Conservation (phyloP, 2,329 filamentous ascomycete genomes). For the Aspergillus sclerotialis region DNA sequence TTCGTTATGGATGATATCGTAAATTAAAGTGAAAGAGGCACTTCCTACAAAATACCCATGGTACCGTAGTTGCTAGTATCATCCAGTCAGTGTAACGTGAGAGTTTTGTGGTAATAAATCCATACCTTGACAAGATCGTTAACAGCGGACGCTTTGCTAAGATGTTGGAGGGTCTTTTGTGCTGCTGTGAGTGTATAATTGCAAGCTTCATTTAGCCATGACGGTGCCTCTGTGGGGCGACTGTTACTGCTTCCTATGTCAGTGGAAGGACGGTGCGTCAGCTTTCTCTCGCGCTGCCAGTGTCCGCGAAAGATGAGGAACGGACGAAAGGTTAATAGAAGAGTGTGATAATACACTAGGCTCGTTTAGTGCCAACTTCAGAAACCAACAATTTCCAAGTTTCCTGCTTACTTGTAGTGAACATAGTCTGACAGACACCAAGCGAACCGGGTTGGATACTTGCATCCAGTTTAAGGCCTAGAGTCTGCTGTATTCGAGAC, state of each 20-base stretch:
- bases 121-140: slow-evolving; percentile 36
- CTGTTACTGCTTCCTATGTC: slow-evolving; percentile 6
- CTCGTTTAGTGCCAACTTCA: not conserved
- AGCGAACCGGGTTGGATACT: slow-evolving; percentile 29
- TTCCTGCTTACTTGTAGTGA: slow-evolving; percentile 30
- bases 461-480: slow-evolving; percentile 30
- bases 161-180: slow-evolving; percentile 34
- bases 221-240: slow-evolving; percentile 19
- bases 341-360: slow-evolving; percentile 39
- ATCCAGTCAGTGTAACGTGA: slow-evolving; percentile 1
- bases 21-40: slow-evolving; percentile 35
- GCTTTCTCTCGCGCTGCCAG: slow-evolving; percentile 27
- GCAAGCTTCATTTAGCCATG: slow-evolving; percentile 41
- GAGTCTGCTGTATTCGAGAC: slow-evolving; percentile 16
- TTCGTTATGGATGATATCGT: slow-evolving; percentile 38
- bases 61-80: slow-evolving; percentile 36
- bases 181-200: slow-evolving; percentile 37
- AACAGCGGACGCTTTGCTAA: slow-evolving; percentile 33
- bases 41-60: slow-evolving; percentile 40
- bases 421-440: slow-evolving; percentile 36
- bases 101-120: not conserved
- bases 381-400: rapidly evolving
- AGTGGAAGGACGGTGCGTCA: slow-evolving; percentile 5
- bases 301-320: slow-evolving; percentile 41
- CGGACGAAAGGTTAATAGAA: slow-evolving; percentile 38